Conservation (phyloP, 2,329 filamentous ascomycete genomes). For the Hypomyces perniciosus region DNA sequence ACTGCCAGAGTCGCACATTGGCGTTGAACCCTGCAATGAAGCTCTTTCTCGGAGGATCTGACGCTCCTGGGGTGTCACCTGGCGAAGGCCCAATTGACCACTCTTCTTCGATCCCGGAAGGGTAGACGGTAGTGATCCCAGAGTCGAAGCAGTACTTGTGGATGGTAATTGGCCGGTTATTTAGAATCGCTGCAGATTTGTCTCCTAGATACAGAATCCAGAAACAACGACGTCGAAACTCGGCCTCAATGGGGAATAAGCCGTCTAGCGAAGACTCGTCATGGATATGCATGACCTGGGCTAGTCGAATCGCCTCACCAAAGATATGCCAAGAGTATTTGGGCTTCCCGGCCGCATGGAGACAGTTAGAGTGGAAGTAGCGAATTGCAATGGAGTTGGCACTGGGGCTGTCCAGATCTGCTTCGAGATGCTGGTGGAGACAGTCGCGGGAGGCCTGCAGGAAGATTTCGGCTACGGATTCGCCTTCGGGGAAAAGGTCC, state of each 20-base stretch:
- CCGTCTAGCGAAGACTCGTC: conserved; percentile 33
- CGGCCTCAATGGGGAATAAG: conserved; percentile 32
- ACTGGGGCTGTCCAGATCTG: conserved; percentile 36
- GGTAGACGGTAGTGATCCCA: conserved; percentile 32
- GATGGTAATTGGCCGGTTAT: conserved; percentile 37
- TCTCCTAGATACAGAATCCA: conserved; percentile 37
- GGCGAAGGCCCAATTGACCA: conserved; percentile 13
- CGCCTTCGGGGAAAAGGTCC: conserved; percentile 34
- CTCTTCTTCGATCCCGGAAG: conserved; percentile 26
- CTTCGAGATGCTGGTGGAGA: conserved; percentile 33
- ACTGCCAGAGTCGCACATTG: conserved; percentile 35
- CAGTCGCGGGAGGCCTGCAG: conserved; percentile 34
- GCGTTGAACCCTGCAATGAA: conserved; percentile 37
- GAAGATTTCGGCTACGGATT: conserved; percentile 31
- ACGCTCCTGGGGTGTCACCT: conserved; percentile 6
- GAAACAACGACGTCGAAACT: conserved; percentile 30
- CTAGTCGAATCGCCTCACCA: conserved; percentile 36
- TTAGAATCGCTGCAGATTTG: conserved; percentile 34
- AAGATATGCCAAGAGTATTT: conserved; percentile 41
- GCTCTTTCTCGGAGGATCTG: conserved; percentile 17
- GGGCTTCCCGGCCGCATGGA: conserved; percentile 37
- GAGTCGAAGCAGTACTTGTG: conserved; percentile 37
- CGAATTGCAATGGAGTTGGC: conserved; percentile 38
- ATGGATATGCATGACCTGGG: conserved; percentile 37
- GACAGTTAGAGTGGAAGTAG: conserved; percentile 40